Base-by-base conservation (phyloP, 177 flowering plant genomes). In the Vitis hybrid region DNA sequence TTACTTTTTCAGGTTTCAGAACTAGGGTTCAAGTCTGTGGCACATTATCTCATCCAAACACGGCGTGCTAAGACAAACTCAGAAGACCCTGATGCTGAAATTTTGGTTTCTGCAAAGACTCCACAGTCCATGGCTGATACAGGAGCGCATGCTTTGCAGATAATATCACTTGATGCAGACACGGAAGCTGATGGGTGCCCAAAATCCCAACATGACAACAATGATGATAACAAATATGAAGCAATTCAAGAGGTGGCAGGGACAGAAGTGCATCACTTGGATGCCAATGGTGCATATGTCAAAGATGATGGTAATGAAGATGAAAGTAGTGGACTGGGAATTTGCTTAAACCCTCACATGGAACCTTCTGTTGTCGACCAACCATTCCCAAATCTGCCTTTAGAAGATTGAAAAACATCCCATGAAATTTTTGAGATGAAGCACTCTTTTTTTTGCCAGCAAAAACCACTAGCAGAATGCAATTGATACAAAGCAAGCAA, bases 21-120 rank as follows among this genome's bases (percentile, higher is more conserved):
- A 3, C 66, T 90, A 73, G 95, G 95, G n/a, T 92, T 61, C 82
- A 88, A 87, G 70, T 92, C 97, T 2, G 97, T 92, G 49, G 95
- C 97, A 51, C 95, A 92, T 76, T 92, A 81, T 77, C 93, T 92
- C 67, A 84, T 90, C 52, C 87, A 87, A 82, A 86, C 90, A 63
- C 77, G 62, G 10, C 83, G 82, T 2, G 39, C 76, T 56, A 71
- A 74, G 22, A 10, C 78, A 5, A 76, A 65, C 52, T 59, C 69
- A 10, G 85, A 66, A 49, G 60, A 71, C 61, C 18, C 50, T 5
- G 79, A 59, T 19, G 57, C 53, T 10, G 45, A 34, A 34, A 34
- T 34, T 34, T 34, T 34, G 45, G 45, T 34, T 34, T 34, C 8
- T 34, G 45, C 45, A 34, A 87, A 83, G 76, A 82, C 84, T 56